These are phyloP conservation scores for Solanum habrochaites DNA, from an alignment of 257 asterid genomes.

Conservation along the genomic window DNA sequence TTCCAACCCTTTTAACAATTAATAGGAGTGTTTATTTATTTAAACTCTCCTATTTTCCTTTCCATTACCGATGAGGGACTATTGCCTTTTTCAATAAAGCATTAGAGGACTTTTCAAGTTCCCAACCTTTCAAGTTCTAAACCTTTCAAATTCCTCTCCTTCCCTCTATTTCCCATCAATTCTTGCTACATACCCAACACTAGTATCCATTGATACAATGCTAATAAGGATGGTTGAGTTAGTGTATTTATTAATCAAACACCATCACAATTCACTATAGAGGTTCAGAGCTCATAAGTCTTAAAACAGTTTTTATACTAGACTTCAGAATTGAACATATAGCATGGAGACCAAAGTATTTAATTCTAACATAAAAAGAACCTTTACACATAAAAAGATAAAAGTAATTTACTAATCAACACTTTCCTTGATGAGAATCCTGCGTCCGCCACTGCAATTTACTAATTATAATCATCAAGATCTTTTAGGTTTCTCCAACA, in stretches of 20 bases:
- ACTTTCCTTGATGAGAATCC: too few relatives aligned
- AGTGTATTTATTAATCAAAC: neutral
- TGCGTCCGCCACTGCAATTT: too few relatives aligned
- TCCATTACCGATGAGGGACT: too few relatives aligned
- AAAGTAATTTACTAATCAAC: neutral
- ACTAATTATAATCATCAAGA: conserved; percentile 12
- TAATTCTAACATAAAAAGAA: neutral
- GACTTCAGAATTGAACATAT: neutral
- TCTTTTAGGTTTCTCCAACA: conserved; percentile 83
- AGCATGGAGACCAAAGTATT: neutral
- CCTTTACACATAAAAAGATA: neutral
- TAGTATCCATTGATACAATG: neutral
- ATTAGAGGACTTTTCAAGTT: too few relatives aligned
- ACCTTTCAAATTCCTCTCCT: too few relatives aligned
- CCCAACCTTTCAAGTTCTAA: too few relatives aligned
- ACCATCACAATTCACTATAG: neutral
- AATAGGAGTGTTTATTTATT: too few relatives aligned
- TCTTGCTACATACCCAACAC: too few relatives aligned
- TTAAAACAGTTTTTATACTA: neutral
- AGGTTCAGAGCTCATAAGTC: neutral
- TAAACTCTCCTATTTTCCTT: too few relatives aligned
- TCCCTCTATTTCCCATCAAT: too few relatives aligned
- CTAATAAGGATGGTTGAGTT: neutral
- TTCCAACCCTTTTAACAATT: too few relatives aligned
- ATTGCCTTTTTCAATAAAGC: too few relatives aligned